Evolutionary conservation across 2,329 filamentous ascomycete species (phyloP), one percentile per base, ranked within the genome.

Genomic region (Colletotrichum sp.): DNA sequence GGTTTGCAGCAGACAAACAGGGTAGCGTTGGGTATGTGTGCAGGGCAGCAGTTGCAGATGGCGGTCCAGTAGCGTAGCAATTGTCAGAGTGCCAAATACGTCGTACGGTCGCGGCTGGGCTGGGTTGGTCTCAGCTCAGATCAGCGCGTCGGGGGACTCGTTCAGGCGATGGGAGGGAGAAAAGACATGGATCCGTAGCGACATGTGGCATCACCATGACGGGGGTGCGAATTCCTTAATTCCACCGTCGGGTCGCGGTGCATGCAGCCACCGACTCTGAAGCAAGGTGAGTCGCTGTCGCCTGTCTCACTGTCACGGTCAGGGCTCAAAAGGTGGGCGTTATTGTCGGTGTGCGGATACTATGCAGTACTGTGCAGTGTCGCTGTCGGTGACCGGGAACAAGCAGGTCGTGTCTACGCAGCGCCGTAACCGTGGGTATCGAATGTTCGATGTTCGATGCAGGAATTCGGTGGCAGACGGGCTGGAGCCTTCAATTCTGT

Each of bases 161-260:
- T 57, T 24, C 36, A 39, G 44, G n/a, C 26, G 26, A 49, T n/a
- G 21, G 64, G 71, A 24, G 52, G 32, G 26, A 36, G 49, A 39
- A 68, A 64, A 15, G 70, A 76, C 70, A 76, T 68, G 70, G 73
- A 68, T 76, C 44, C 69, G 70, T 64, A 52, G 73, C 70, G 36
- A 76, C 59, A 60, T 65, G 73, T 76, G 70, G 73, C 73, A 76
- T 76, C 73, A 76, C 73, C 73, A 76, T 76, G 73, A 76, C 73
- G 71, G 65, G 69, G 69, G 72, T 64, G 63, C 60, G 72, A 63
- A 24, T 72, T 44, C 62, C 44, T 68, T 49, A 72, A 62, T 72
- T 34, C 68, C 72, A 74, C 68, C 39, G 52, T 75, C 62, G 73
- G 68, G 63, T 55, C 62, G 72, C 34, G 34, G 67, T 71, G 60